Percentiles rank a stretch among this genome's conserved stretches.
Evolutionary conservation across 768 basidiomycete genomes (phyloP).

Genomic region (Auricularia sp.): DNA sequence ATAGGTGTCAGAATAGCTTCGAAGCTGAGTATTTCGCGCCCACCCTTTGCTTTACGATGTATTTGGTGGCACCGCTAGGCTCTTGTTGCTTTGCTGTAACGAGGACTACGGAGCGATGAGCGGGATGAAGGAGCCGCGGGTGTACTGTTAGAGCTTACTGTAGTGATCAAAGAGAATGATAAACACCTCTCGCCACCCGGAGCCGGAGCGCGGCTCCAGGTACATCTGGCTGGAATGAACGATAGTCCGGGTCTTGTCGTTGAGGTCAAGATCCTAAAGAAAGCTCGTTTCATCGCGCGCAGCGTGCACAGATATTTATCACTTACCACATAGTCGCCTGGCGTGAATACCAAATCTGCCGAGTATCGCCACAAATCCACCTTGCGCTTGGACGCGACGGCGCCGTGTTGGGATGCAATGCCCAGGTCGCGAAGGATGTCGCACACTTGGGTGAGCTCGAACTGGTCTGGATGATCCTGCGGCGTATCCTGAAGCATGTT

Average conservation of each 20-base stretch:
- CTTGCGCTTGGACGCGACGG: slow-evolving; percentile 74
- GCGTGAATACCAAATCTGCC: slow-evolving; percentile 67
- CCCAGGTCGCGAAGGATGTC: slow-evolving; percentile 80
- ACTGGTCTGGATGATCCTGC: slow-evolving; percentile 62
- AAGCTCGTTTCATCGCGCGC: neutral
- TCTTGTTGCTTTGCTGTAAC: slow-evolving; percentile 71
- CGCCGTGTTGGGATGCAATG: slow-evolving; percentile 80
- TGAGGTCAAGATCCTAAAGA: slow-evolving; percentile 72
- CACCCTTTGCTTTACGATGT: slow-evolving; percentile 21
- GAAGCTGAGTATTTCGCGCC: neutral
- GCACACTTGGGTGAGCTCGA: slow-evolving; percentile 76
- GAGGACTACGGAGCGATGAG: slow-evolving; percentile 45
- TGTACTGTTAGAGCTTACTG: slow-evolving; percentile 36
- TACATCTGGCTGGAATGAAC: slow-evolving; percentile 75
- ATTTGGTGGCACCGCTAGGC: slow-evolving; percentile 63
- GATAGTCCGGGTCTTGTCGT: slow-evolving; percentile 71
- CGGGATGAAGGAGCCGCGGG: slow-evolving; percentile 8
- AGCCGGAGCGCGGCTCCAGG: slow-evolving; percentile 78
- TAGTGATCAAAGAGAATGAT: slow-evolving; percentile 95
- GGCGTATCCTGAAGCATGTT: slow-evolving; percentile 69
- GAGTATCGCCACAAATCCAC: slow-evolving; percentile 85
- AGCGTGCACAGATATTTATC: neutral
- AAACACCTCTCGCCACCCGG: slow-evolving; percentile 84
- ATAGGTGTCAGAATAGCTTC: neutral
- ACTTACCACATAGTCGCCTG: slow-evolving; percentile 57